Evolutionary conservation across 2,329 filamentous ascomycete species (phyloP).

Genomic region (Arachnomyces sp.): DNA sequence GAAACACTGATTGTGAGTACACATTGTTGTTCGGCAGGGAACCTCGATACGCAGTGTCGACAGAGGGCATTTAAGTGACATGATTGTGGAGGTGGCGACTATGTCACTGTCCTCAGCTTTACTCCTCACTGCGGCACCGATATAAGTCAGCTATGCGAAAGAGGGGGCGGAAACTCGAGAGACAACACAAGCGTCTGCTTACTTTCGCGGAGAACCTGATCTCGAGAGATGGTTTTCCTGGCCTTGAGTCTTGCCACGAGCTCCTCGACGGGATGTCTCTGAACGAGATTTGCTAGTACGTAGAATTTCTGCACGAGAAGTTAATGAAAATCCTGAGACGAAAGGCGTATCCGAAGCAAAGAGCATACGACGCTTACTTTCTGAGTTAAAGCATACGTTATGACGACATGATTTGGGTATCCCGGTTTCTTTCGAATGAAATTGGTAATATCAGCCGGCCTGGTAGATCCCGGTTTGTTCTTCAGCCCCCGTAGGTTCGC

Average conservation of each 20-base stretch:
- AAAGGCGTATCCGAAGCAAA: constrained; percentile 5
- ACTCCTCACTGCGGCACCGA: constrained; percentile 54
- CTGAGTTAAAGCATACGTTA: constrained; percentile 85
- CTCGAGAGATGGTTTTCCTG: constrained; percentile 66
- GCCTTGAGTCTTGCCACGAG: constrained; percentile 60
- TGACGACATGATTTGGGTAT: constrained; percentile 68
- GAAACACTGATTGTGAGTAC: constrained; percentile 89
- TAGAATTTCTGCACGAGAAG: constrained; percentile 54
- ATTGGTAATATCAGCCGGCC: constrained; percentile 82
- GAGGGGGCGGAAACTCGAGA: constrained; percentile 3
- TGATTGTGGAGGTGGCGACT: constrained; percentile 73
- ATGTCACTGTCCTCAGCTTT: constrained; percentile 84
- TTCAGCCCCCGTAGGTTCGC: constrained; percentile 92
- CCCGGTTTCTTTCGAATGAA: constrained; percentile 58
- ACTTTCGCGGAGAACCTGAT: constrained; percentile 78
- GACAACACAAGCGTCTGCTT: constrained; percentile 28
- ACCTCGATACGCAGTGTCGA: constrained; percentile 73
- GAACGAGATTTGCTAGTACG: constrained; percentile 66
- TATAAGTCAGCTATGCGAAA: not conserved
- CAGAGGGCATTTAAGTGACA: constrained; percentile 88
- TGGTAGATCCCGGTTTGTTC: constrained; percentile 90
- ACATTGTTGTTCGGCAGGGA: constrained; percentile 70
- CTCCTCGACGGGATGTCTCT: constrained; percentile 59
- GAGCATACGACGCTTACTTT: constrained; percentile 51
- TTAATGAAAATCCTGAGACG: constrained; percentile 14